A percentile compares a stretch with the other conserved stretches of the same genome.
phyloP scores from a whole-genome alignment of 1,284 basidiomycete genomes.

The Marasmius fiardii region DNA sequence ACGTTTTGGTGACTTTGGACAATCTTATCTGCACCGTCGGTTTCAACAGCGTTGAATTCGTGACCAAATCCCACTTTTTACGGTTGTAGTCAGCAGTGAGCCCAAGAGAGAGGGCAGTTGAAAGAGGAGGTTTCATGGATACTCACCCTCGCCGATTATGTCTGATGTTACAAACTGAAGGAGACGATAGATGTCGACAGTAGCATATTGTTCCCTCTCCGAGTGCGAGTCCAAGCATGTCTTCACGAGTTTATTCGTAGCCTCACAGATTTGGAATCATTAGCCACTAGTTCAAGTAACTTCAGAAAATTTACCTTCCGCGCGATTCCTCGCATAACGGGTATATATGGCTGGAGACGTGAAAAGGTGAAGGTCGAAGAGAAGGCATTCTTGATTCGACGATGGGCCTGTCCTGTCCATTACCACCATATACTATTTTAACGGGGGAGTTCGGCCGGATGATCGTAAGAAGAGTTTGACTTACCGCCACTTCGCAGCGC shows the following conservation, averaged over 20 bases:
- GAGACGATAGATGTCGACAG: not conserved
- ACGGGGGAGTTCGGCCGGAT: no score
- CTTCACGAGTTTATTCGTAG: not conserved
- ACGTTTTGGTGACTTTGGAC: not conserved
- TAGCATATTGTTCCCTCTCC: no score
- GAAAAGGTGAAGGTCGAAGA: not conserved
- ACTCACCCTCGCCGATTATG: not conserved
- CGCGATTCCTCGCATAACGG: not conserved
- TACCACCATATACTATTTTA: no score
- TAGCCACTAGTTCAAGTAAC: not conserved
- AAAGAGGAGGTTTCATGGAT: not conserved
- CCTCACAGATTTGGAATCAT: not conserved
- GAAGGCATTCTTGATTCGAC: not conserved
- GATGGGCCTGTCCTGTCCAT: not conserved
- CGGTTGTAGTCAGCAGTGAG: no score
- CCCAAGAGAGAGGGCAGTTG: not conserved
- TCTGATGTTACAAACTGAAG: not conserved
- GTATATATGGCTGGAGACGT: not conserved
- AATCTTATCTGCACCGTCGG: not conserved
- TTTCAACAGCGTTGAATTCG: not conserved
- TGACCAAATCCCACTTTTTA: not conserved
- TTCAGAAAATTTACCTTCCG: not conserved
- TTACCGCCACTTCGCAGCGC: not conserved
- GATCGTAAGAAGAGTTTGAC: no score
- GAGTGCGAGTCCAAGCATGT: not conserved